Base-by-base conservation (phyloP, 2,329 filamentous ascomycete species). In the Sporothrix protearum region DNA sequence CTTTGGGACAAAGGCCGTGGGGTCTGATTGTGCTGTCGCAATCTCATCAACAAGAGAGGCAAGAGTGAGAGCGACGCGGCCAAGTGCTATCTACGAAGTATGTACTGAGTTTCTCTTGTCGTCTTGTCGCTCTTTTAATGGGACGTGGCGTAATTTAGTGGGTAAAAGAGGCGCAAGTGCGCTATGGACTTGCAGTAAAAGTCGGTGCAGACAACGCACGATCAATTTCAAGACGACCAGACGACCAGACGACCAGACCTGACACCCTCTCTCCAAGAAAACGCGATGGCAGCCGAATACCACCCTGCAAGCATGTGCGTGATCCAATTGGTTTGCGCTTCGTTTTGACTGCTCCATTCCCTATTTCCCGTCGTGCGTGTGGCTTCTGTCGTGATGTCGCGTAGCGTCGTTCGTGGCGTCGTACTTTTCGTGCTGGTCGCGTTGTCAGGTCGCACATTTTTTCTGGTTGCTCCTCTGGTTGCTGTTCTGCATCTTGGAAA, bases 1-100 rank as follows among this genome's bases (percentile, higher is more conserved):
- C 70, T 61, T 71, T 71, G 70, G 70, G 70, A 68, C 42, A 71
- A 47, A 71, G 70, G 51, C 42, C 61, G 67, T 30, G 51, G 42
- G 42, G 22, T 51, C 61, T 42, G 57, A 49, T 68, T 61, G 53
- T 53, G 22, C 30, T 53, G 64, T 49, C 64, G 64, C 64, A 67
- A 67, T 67, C 45, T 67, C 39, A 67, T n/a, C 14, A 25, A 47
- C 42, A 47, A 19, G 42, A 61, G 30, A 45, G 25, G 22, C 33
- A 33, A 61, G 59, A 47, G 63, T 19, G 39, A 19, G 42, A 39
- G 59, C 59, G 59, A 16, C 59, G 25, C 3, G 63, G 61, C 42
- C 28, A 67, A 49, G 63, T 16, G 45, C 28, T 22, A 49, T 49
- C 42, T n/a, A n/a, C n/a, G n/a, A n/a, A n/a, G n/a, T n/a, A n/a